Base-by-base conservation (phyloP, 2,329 filamentous ascomycete species). In the Emericellopsis cladophorae region DNA sequence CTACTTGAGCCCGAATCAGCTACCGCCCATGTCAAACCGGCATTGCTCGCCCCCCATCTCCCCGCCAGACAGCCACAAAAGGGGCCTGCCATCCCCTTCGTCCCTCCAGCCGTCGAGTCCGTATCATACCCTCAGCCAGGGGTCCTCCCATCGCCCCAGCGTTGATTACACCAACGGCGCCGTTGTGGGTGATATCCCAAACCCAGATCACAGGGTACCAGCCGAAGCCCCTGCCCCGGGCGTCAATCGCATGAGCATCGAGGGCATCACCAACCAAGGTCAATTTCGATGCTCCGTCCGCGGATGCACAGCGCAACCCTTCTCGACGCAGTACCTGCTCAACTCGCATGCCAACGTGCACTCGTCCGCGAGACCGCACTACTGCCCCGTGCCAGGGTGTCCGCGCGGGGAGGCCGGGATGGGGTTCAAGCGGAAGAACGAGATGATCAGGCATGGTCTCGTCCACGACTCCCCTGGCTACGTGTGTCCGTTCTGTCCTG, bases 381-480 rank as follows among this genome's bases (percentile, higher is more conserved):
- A 81, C 47, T 83, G 79, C 46, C 67, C 73, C 0, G 74, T 81
- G 1, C 65, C 67, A 38, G 74, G 70, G 1, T 83, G 79, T 49
- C 65, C 76, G n/a, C 68, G 78, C 39, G 73, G 71, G 38, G 72
- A 79, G 53, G 71, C 73, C 2, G 79, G 79, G 4, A 79, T 77
- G 48, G 79, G 79, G 0, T 84, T 84, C 57, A 83, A 83, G 57
- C 68, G 79, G 43, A 83, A 82, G 56, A 83, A 83, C 49, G 79
- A 83, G 55, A 81, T 83, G 79, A 82, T 82, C 37, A 63, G 79
- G 23, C 79, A 83, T 54, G 89, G 90, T 1, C 72, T 96, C 4
- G 92, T 96, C 4, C 92, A 98, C 54, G 82, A 88, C 48, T 94
- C 87, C 7, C 92, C 92, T 1, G 90, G 90, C 45, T 98, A 96